phyloP scores from a whole-genome alignment of 2,329 filamentous ascomycete genomes.

The Cordyceps militaris region DNA sequence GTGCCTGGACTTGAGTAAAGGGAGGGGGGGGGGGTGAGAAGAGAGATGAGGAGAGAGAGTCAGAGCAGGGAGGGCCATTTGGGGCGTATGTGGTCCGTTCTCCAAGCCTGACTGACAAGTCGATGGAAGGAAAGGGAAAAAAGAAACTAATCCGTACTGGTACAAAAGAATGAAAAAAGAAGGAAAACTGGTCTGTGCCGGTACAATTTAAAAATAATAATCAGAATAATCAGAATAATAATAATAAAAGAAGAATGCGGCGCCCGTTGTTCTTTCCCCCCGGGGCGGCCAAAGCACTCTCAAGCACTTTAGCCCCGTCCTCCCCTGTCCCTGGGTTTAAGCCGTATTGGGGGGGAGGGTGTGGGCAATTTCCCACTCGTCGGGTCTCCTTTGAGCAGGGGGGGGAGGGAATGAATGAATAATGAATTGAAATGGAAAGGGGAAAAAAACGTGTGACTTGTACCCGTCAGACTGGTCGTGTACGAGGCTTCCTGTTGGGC shows the following conservation, averaged over 20 bases:
- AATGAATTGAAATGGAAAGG: not conserved
- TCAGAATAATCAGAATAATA: not conserved
- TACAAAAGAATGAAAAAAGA: slow-evolving; percentile 4
- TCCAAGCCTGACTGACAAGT: slow-evolving; percentile 9
- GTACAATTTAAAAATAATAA: slow-evolving; percentile 9
- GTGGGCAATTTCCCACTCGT: slow-evolving; percentile 14
- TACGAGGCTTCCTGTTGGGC: not conserved
- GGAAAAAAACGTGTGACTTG: not conserved
- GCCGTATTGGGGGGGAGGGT: slow-evolving; percentile 8
- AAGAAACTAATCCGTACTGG: not conserved
- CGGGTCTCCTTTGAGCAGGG: slow-evolving; percentile 13
- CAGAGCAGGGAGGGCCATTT: too few species aligned
- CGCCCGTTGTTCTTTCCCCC: slow-evolving; percentile 4
- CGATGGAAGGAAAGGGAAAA: not conserved
- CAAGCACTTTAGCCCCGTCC: not conserved
- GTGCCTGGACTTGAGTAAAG: slow-evolving; percentile 2
- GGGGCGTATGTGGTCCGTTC: slow-evolving; percentile 7
- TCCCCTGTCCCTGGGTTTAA: slow-evolving; percentile 9
- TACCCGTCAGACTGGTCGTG: not conserved
- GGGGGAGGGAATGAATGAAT: slow-evolving; percentile 7
- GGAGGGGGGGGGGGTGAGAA: slow-evolving; percentile 9
- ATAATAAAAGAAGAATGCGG: slow-evolving; percentile 4
- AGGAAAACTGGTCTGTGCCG: slow-evolving; percentile 12
- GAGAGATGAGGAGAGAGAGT: not conserved
- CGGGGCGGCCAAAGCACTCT: slow-evolving; percentile 10